A percentile compares a stretch with the other conserved stretches of the same genome.
These are phyloP conservation scores for Fusarium sp. DNA, from an alignment of 2,329 filamentous ascomycete species.

Conservation along the genomic window DNA sequence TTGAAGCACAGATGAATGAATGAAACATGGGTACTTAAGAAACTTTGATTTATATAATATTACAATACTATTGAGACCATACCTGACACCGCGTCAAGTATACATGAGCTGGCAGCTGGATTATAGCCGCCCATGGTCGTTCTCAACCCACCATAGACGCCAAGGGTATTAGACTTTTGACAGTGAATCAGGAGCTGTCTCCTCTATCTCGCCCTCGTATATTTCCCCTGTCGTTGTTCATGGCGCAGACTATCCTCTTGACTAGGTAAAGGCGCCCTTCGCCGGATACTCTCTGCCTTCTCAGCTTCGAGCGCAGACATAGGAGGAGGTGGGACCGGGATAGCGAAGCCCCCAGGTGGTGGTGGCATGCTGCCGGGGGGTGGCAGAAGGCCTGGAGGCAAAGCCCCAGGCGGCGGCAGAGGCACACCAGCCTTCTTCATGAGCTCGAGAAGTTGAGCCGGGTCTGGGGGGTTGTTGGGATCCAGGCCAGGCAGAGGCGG, in stretches of 20 bases:
- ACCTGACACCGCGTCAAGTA: conserved; percentile 1
- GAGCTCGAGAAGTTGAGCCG: conserved; percentile 71
- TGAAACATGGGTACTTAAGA: conserved; percentile 16
- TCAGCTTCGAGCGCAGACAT: conserved; percentile 53
- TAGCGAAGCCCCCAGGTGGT: conserved; percentile 50
- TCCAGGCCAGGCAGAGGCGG: conserved; percentile 68
- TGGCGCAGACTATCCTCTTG: conserved; percentile 84
- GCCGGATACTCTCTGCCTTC: conserved; percentile 52
- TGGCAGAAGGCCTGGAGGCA: conserved; percentile 61
- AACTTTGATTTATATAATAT: conserved; percentile 18
- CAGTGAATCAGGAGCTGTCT: not conserved
- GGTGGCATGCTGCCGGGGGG: conserved; percentile 55
- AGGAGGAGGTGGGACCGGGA: conserved; percentile 55
- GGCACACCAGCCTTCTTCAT: conserved; percentile 74
- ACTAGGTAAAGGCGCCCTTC: conserved; percentile 80
- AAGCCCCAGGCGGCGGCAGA: conserved; percentile 64
- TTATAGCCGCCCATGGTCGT: conserved; percentile 12
- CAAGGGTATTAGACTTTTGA: conserved; percentile 40
- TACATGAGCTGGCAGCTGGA: not conserved
- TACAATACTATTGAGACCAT: conserved; percentile 4
- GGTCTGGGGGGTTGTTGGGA: conserved; percentile 70
- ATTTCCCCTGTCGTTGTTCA: conserved; percentile 77
- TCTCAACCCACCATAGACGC: conserved; percentile 43
- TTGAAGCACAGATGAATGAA: not conserved
- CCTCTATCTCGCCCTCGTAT: conserved; percentile 64